Percentiles rank a stretch among this genome's conserved stretches.
phyloP scores from a whole-genome alignment of 805 yeast genomes.

The Metschnikowia amazonensis region DNA sequence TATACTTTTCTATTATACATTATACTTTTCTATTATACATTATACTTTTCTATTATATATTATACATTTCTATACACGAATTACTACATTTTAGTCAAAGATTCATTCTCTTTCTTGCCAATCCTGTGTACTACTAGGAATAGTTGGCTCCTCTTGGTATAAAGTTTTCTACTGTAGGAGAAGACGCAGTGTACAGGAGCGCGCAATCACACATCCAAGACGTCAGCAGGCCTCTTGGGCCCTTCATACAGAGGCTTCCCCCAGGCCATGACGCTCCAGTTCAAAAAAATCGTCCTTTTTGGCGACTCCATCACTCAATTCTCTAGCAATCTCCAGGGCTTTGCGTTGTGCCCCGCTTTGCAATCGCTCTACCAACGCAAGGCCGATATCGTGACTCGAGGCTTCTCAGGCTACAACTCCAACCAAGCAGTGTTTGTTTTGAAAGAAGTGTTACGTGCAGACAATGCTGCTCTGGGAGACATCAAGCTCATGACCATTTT shows the following conservation, averaged over 20 bases:
- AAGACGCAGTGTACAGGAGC: not conserved
- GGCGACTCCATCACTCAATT: conserved; percentile 72
- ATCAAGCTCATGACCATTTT: conserved; percentile 54
- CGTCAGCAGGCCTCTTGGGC: no score
- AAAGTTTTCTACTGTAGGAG: no score
- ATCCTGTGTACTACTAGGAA: no score
- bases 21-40: no score
- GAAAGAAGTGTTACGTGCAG: conserved; percentile 45
- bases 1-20: no score
- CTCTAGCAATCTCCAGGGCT: conserved; percentile 40
- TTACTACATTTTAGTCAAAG: no score
- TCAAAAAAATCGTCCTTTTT: conserved; percentile 51
- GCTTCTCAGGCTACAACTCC: conserved; percentile 73
- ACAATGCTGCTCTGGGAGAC: conserved; percentile 18
- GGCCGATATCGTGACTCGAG: conserved; percentile 68
- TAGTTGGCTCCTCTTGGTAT: no score
- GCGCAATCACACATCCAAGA: not conserved
- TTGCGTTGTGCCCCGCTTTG: conserved; percentile 50
- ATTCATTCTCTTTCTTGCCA: no score
- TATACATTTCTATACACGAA: no score
- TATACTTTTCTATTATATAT: no score
- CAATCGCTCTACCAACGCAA: conserved; percentile 51
- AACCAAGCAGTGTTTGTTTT: conserved; percentile 47
- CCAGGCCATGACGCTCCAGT: conserved; percentile 5
- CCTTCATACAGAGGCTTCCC: no score